Base-by-base conservation (phyloP, 805 yeast species). In the Kuraishia hungarica region DNA sequence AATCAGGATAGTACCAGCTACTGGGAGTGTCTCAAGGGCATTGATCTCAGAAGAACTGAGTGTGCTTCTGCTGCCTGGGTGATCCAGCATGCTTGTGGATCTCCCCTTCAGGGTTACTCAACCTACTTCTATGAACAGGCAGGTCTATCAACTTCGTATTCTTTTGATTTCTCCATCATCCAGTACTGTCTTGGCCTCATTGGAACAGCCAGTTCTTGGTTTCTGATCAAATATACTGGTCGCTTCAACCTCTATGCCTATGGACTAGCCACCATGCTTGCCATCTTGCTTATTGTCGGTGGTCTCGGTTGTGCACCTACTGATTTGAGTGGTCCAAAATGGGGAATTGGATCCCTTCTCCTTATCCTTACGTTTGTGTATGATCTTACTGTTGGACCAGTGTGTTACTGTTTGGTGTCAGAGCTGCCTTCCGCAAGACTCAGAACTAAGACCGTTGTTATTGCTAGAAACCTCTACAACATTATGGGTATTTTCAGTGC, bases 91-190 rank as follows among this genome's bases (percentile, higher is more conserved):
- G 66, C 81, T 59, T 78, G 83, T 39, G 87, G 87, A 58, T 78
- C 80, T 77, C 80, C 82, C 60, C 82, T 80, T 58, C 72, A 80
- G 74, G 82, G 82, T 73, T 81, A 79, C 62, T 77, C 82, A 55
- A 83, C 81, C 53, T 78, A 80, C 66, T 58, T 58, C 58, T 57
- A 58, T 51, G 48, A 56, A 49, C 56, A 46, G n/a, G 61, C 60
- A 21, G 65, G 67, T 48, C 51, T 58, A 26, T 35, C 57, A 19
- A 54, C 58, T 24, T 52, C 24, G 23, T 56, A 54, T 28, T 56
- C 64, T 20, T 62, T 60, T 55, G 61, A 59, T 39, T 58, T 59
- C 50, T 57, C 63, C 17, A 64, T 68, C 53, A 71, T 72, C 48
- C 67, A 66, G 50, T 66, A 69, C 50, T 63, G 64, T 15, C 55